These are phyloP conservation scores for Trichoderma sp. DNA, from an alignment of 2,329 filamentous ascomycete species.

Conservation along the genomic window DNA sequence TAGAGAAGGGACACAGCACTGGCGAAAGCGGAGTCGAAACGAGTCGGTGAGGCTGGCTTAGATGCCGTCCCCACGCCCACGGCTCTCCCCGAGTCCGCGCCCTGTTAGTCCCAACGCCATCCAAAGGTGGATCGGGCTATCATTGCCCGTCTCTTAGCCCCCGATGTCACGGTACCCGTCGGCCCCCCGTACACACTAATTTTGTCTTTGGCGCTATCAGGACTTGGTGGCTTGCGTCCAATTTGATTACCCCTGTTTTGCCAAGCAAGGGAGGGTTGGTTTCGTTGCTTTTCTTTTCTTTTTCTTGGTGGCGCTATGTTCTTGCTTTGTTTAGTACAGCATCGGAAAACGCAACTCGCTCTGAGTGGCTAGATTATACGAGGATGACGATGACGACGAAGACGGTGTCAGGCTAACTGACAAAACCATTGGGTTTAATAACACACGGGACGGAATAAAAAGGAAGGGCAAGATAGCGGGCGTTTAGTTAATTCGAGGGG, in stretches of 20 bases:
- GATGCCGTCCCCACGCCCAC: conserved; percentile 6
- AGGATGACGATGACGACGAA: conserved; percentile 11
- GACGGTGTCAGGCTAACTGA: neutral
- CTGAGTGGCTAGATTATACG: conserved; percentile 10
- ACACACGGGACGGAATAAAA: neutral
- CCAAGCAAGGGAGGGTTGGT: neutral
- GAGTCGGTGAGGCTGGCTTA: conserved; percentile 1
- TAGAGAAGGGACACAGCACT: neutral
- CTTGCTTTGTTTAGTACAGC: neutral
- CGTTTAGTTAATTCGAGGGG: conserved; percentile 6
- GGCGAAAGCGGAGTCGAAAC: neutral
- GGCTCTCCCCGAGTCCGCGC: conserved; percentile 17
- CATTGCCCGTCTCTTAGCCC: neutral
- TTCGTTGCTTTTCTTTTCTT: neutral
- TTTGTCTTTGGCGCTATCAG: neutral
- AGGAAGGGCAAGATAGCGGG: conserved; percentile 9
- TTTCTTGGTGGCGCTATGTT: neutral
- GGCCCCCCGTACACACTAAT: neutral
- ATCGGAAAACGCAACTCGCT: neutral
- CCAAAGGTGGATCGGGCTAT: neutral
- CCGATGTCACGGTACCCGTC: conserved; percentile 18
- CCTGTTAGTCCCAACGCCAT: conserved; percentile 15
- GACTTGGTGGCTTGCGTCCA: neutral
- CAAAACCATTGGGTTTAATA: neutral
- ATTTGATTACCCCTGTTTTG: neutral